Conservation (phyloP, 768 basidiomycete species). For the Lentinus brumalis region DNA sequence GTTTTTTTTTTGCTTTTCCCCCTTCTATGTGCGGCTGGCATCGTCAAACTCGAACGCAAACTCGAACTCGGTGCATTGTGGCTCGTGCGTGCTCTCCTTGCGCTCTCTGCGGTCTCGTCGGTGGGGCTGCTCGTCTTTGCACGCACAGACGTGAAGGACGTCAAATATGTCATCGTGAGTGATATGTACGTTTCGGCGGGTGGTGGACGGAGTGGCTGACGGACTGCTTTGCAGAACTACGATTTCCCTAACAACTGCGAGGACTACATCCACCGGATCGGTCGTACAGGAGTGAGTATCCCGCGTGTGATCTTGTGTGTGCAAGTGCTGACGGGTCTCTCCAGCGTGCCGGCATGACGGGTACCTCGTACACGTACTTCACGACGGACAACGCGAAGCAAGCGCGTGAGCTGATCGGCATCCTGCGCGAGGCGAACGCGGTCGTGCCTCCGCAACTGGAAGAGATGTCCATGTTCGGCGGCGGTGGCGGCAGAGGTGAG, state of each 20-base stretch:
- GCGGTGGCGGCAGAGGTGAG: conserved; percentile 74
- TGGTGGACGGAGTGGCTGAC: background rate
- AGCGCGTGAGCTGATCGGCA: conserved; percentile 87
- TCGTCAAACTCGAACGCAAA: background rate
- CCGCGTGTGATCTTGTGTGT: background rate
- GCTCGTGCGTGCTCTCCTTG: conserved; percentile 25
- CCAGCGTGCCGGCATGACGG: conserved; percentile 89
- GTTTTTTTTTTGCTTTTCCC: conserved; percentile 29
- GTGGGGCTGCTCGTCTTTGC: conserved; percentile 37
- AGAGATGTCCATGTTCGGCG: conserved; percentile 89
- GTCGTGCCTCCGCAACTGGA: conserved; percentile 85
- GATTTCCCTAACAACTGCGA: conserved; percentile 98
- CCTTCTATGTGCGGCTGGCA: conserved; percentile 26
- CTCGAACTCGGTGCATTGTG: background rate
- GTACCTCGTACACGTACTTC: conserved; percentile 94
- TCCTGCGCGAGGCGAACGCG: conserved; percentile 87
- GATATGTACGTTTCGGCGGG: background rate
- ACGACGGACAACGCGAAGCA: conserved; percentile 95
- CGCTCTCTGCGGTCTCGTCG: conserved; percentile 29
- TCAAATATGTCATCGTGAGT: conserved; percentile 92
- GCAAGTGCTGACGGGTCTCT: conserved; percentile 3
- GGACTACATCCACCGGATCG: conserved; percentile 99
- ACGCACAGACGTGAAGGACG: conserved; percentile 94
- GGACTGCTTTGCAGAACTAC: conserved; percentile 66
- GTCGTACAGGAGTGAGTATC: conserved; percentile 85